A percentile compares a stretch with the other conserved stretches of the same genome.
Evolutionary conservation across 2,329 filamentous ascomycete species (phyloP).

Genomic region (Colletotrichum orchidophilum): DNA sequence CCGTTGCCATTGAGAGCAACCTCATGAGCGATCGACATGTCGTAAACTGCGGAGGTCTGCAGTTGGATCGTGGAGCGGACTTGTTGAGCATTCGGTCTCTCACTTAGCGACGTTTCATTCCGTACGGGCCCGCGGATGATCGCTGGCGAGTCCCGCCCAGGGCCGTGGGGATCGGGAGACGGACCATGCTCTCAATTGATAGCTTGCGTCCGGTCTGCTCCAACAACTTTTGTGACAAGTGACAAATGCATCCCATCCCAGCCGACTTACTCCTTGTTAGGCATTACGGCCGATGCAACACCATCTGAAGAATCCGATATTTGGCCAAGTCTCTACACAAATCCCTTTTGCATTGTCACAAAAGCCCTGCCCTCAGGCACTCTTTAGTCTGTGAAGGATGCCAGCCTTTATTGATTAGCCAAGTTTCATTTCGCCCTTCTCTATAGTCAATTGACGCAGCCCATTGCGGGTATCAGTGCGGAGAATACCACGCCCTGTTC

Average conservation of each 20-base stretch:
- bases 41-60: not conserved
- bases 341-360: not conserved
- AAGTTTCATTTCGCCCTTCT: too few relatives aligned
- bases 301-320: not conserved
- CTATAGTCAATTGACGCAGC: too few relatives aligned
- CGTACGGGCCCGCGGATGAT: too few relatives aligned
- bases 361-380: too few relatives aligned
- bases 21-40: not conserved
- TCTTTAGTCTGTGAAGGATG: too few relatives aligned
- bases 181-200: not conserved
- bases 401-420: too few relatives aligned
- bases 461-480: not conserved
- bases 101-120: not conserved
- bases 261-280: not conserved
- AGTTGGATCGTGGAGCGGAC: not conserved
- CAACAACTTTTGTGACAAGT: not conserved
- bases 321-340: not conserved
- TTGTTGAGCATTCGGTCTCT: not conserved
- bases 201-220: not conserved
- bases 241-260: not conserved
- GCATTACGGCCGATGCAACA: not conserved
- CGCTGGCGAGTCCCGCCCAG: not conserved
- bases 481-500: too few relatives aligned
- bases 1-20: not conserved
- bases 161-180: not conserved